These are phyloP conservation scores for Taiozyma sp. DNA, from an alignment of 1,139 yeast genomes.

Conservation along the genomic window DNA sequence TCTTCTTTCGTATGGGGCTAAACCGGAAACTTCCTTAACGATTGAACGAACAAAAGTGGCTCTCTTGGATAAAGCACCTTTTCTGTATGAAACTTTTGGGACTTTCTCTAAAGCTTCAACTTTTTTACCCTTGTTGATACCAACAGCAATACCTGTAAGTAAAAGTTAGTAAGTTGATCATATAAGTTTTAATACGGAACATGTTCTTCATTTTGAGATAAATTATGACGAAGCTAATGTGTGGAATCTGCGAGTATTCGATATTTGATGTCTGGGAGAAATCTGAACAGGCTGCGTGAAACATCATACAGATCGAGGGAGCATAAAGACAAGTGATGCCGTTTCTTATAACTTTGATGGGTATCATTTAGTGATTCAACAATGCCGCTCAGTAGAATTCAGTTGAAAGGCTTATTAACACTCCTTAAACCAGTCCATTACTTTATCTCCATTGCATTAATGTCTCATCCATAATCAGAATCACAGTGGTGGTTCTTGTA, in stretches of 20 bases:
- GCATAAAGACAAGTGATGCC: no score
- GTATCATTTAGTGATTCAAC: no score
- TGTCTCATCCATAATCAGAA: neutral
- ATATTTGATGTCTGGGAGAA: no score
- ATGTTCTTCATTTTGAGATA: neutral
- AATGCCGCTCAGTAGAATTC: no score
- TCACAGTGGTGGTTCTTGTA: neutral
- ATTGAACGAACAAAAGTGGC: conserved; percentile 92
- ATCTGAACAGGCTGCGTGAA: no score
- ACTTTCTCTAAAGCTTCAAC: conserved; percentile 90
- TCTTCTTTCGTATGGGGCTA: conserved; percentile 99
- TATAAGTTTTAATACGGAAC: neutral
- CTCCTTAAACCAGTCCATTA: no score
- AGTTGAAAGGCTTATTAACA: no score
- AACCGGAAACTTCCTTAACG: conserved; percentile 97
- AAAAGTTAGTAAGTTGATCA: conserved; percentile 24
- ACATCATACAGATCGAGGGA: no score
- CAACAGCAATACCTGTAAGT: conserved; percentile 87
- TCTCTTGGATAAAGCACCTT: conserved; percentile 97
- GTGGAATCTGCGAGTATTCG: neutral
- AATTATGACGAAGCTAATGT: neutral
- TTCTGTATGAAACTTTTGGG: conserved; percentile 94
- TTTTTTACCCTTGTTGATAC: conserved; percentile 99
- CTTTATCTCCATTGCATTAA: no score
- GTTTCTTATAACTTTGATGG: no score